These are phyloP conservation scores for Xylariaceae sp. DNA, from an alignment of 2,329 filamentous ascomycete genomes.

Conservation along the genomic window DNA sequence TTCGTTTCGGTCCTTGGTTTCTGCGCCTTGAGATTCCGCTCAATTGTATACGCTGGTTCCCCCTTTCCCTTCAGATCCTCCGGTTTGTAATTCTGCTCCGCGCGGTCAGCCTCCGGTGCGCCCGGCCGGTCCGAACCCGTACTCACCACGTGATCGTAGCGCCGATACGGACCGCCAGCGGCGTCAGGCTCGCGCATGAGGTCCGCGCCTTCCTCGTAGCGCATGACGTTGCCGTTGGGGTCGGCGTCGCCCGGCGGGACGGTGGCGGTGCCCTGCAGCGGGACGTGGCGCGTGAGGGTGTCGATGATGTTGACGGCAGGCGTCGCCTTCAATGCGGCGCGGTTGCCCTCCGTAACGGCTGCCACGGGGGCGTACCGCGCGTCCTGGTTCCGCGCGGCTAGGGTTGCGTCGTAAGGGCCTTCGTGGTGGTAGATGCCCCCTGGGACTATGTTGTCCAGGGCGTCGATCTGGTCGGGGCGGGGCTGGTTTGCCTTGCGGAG, in stretches of 20 bases:
- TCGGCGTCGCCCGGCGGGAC: slow-evolving; percentile 72
- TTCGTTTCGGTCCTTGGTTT: slow-evolving; percentile 42
- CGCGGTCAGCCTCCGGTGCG: no score
- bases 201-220: slow-evolving; percentile 83
- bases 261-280: slow-evolving; percentile 72
- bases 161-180: slow-evolving; percentile 69
- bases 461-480: slow-evolving; percentile 74
- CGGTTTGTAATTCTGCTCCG: slow-evolving; percentile 59
- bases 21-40: slow-evolving; percentile 59
- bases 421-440: slow-evolving; percentile 76
- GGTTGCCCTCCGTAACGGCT: slow-evolving; percentile 68
- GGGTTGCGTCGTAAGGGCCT: slow-evolving; percentile 82
- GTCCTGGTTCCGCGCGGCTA: slow-evolving; percentile 67
- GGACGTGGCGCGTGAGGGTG: slow-evolving; percentile 66
- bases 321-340: slow-evolving; percentile 74
- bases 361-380: slow-evolving; percentile 65
- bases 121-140: no score
- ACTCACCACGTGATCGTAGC: slow-evolving; percentile 69
- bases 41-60: slow-evolving; percentile 68
- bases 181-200: slow-evolving; percentile 71
- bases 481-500: slow-evolving; percentile 62
- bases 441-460: slow-evolving; percentile 62
- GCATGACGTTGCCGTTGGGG: slow-evolving; percentile 62
- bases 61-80: slow-evolving; percentile 80
- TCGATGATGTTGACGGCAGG: slow-evolving; percentile 74